Base-by-base conservation (phyloP, 148 eudicot genomes). In the Rhododendron vialii region DNA sequence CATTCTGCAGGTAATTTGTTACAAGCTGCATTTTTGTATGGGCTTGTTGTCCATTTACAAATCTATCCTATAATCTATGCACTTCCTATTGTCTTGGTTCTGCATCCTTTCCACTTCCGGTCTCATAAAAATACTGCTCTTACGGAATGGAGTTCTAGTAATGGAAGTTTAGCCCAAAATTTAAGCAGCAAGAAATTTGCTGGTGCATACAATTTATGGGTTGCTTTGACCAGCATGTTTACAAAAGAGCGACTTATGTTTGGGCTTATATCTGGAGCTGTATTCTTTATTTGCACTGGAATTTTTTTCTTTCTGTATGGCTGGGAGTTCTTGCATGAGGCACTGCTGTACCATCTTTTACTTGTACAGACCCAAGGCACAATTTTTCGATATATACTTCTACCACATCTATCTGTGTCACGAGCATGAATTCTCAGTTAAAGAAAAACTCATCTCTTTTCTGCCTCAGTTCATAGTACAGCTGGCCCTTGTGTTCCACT, bases 21-120 rank as follows among this genome's bases (percentile, higher is more conserved):
- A 76, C 95, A 94, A 90, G 98, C 95, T 88, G 95, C 99, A 85
- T 82, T 97, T 78, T 97, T 96, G 98, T 97, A 94, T 89, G 99
- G 99, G 83, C 93, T 96, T 77, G 94, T 95, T 87, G 99, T 96
- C 86, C 99, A 96, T 90, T 87, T 95, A 88, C 90, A 98, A 91
- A 92, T 96, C 83, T 96, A 96, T 86, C 98, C 99, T 79, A 94
- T 96, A 84, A 95, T 96, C 55, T 96, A 96, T 88, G 96, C 95
- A 22, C 94, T 95, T 88, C 96, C 99, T 14, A 91, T 95, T 71
- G 48, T 95, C 84, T 78, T 97, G 81, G 86, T 90, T 91, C 93
- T 97, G 83, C 95, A 94, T 90, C 95, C 98, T 45, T 87, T 3
- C 59, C 87, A 88, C 84, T 90, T 95, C 85, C 91, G 85, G 82